Conservation (phyloP, 306 rosid species). For the Cucumis hystrix region DNA sequence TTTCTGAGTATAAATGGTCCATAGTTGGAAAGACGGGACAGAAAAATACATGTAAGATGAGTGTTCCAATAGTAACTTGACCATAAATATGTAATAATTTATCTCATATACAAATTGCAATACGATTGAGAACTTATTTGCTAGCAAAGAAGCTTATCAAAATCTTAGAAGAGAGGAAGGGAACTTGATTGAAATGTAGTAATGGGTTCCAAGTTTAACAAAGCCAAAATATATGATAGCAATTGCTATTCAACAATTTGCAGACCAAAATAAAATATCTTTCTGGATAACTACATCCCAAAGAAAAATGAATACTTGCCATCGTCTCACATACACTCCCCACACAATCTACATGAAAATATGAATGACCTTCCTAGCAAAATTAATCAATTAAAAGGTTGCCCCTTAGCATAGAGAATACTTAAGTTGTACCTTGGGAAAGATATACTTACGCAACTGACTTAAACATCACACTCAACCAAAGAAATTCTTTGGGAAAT, state of each 20-base stretch:
- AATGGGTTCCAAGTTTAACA: background rate
- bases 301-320: background rate
- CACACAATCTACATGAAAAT: too few relatives aligned
- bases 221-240: background rate
- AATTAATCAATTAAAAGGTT: too few relatives aligned
- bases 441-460: too few relatives aligned
- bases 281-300: background rate
- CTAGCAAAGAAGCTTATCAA: background rate
- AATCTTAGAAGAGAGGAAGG: background rate
- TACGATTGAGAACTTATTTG: background rate
- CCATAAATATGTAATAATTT: slow-evolving; percentile 20
- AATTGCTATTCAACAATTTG: background rate
- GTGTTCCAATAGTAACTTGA: slow-evolving; percentile 96
- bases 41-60: slow-evolving; percentile 80
- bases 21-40: slow-evolving; percentile 3
- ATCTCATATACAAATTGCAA: background rate
- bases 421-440: too few relatives aligned
- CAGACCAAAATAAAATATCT: background rate
- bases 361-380: too few relatives aligned
- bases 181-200: background rate
- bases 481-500: too few relatives aligned
- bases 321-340: too few relatives aligned
- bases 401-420: too few relatives aligned
- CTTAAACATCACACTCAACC: too few relatives aligned
- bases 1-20: background rate